Base-by-base conservation (phyloP, 805 yeast species). In the Candida coleopterorum region DNA sequence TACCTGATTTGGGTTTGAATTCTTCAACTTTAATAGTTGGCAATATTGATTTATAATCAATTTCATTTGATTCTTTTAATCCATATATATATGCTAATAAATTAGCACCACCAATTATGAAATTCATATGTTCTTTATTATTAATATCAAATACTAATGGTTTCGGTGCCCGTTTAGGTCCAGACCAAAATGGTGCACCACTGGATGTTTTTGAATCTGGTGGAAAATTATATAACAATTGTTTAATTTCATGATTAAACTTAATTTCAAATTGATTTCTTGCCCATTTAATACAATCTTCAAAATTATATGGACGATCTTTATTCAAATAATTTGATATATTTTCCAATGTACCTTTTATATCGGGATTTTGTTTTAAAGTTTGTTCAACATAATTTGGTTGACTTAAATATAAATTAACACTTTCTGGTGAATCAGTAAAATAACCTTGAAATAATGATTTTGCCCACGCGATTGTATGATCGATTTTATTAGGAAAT, bases 401-500 rank as follows among this genome's bases (percentile, higher is more conserved):
- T 63, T 93, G 96, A 23, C 89, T 71, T 56, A 93, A 68, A 62
- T 88, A 93, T 55, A 86, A 63, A 60, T 93, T 93, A 38, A 89
- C 97, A 52, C 87, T 87, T 60, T 86, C 96, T 14, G 96, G 89
- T n/a, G 87, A 74, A 42, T 90, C 96, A 25, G 79, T 70, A 60
- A 93, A 93, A 54, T 79, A 87, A 15, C 93, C 96, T 70, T 85
- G 93, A 74, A 93, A 93, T 55, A 87, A 71, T 14, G 88, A 80
- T 66, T 94, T 94, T 11, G 97, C 95, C 99, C 99, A 93, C 5
- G 98, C 97, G 64, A 93, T 93, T 1, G 99, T 93, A 57, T 93
- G 99, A 58, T 93, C 99, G 52, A 93, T 93, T 64, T 90, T 90
- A 63, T 88, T 85, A 39, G 99, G 99, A 81, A 93, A 93, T 3